Percentiles rank a stretch among this genome's conserved stretches.
Evolutionary conservation across 179 eudicot genomes (phyloP).

Genomic region (Beta macrorhiza): DNA sequence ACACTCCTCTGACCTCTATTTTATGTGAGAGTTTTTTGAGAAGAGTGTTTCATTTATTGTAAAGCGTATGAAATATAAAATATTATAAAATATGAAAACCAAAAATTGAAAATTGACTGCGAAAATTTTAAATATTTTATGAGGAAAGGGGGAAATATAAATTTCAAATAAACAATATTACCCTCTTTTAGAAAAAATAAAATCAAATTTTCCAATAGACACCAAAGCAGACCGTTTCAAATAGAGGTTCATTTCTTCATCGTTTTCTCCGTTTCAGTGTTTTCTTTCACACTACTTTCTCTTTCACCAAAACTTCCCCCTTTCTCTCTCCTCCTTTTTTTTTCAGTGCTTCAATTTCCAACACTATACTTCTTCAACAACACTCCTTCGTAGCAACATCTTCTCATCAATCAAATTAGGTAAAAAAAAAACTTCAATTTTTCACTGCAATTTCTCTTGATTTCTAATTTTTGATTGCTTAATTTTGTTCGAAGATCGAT

Average conservation of each 20-base stretch:
- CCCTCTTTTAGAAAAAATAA: too few species aligned
- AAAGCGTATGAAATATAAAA: too few species aligned
- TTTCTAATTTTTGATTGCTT: not conserved
- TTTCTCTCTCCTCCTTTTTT: conserved; percentile 5
- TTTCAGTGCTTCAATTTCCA: conserved; percentile 6
- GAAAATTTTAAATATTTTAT: too few species aligned
- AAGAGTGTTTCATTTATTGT: too few species aligned
- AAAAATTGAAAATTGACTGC: too few species aligned
- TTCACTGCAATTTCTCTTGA: not conserved
- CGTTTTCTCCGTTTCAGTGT: conserved; percentile 33
- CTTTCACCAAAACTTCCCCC: conserved; percentile 5
- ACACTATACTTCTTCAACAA: not conserved
- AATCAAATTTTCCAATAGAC: not conserved
- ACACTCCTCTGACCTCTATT: too few species aligned
- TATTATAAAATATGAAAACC: too few species aligned
- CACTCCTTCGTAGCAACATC: not conserved
- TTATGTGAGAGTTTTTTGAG: too few species aligned
- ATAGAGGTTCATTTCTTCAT: conserved; percentile 25
- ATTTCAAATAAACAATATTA: too few species aligned
- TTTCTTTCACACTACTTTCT: not conserved
- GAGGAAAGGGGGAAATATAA: too few species aligned
- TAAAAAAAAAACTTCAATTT: not conserved
- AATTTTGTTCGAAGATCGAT: conserved; percentile 1
- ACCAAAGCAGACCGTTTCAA: conserved; percentile 32
- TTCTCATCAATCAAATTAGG: not conserved